These are phyloP conservation scores for Psilocybe subaeruginosa DNA, from an alignment of 768 basidiomycete genomes.

Conservation along the genomic window DNA sequence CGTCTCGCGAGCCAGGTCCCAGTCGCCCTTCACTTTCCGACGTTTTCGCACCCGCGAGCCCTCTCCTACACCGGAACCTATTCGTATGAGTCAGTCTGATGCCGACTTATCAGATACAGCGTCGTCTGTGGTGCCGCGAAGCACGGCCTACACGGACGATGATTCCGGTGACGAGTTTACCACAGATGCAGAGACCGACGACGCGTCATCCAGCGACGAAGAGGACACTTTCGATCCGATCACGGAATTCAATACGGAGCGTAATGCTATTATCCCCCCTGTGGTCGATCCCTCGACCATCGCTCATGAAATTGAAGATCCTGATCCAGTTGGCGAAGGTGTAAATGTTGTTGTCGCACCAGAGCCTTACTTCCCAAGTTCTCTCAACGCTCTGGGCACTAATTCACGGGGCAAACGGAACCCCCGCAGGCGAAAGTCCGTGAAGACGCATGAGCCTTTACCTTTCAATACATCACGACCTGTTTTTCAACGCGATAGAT, in stretches of 20 bases:
- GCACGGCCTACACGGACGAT: conserved; percentile 60
- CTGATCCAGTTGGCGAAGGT: conserved; percentile 90
- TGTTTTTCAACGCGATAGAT: conserved; percentile 87
- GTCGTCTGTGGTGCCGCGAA: conserved; percentile 59
- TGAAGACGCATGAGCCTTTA: conserved; percentile 64
- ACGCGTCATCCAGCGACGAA: conserved; percentile 57
- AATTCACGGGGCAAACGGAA: conserved; percentile 42
- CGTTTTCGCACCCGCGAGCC: conserved; percentile 62
- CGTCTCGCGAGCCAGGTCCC: conserved; percentile 66
- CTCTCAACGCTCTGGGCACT: conserved; percentile 52
- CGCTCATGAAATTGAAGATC: conserved; percentile 58
- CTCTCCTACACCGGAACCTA: conserved; percentile 58
- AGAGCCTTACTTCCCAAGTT: conserved; percentile 81
- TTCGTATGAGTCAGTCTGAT: conserved; percentile 65
- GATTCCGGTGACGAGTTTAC: conserved; percentile 69
- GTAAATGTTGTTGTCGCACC: conserved; percentile 86
- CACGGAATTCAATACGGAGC: conserved; percentile 89
- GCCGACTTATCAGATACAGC: conserved; percentile 60
- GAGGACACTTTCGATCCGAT: conserved; percentile 72
- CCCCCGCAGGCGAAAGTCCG: conserved; percentile 63
- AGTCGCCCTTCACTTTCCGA: conserved; percentile 81
- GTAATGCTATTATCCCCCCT: conserved; percentile 61
- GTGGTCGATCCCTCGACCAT: conserved; percentile 30
- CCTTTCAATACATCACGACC: conserved; percentile 75
- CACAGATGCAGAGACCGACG: conserved; percentile 59